Base-by-base conservation (phyloP, 805 yeast species). In the Wickerhamomyces bovis region DNA sequence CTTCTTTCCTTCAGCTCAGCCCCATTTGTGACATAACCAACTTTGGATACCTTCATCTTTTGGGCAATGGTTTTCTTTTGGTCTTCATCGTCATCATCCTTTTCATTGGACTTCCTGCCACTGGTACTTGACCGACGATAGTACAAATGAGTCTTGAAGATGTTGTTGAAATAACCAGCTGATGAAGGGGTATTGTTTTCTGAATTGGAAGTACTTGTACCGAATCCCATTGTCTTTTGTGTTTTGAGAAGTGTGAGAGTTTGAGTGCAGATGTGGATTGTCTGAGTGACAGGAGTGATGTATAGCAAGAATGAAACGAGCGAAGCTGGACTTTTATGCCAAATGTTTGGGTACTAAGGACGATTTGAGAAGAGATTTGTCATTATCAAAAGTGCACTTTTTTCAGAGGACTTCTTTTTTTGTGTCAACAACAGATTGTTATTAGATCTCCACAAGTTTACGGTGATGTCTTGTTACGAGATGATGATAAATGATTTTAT, bases 91-190 rank as follows among this genome's bases (percentile, higher is more conserved):
- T 36, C 36, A n/a, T 9, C 38, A 12, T 11, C 21, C 15, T n/a
- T 23, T 4, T 28, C 35, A 25, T 13, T 26, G 33, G 40, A 15
- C 15, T 31, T 19, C 25, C 40, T 19, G 12, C 16, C 12, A 25
- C 36, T 12, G 9, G 21, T 40, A 3, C n/a, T 6, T 16, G 47
- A 38, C 6, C 49, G 21, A 26, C 26, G 41, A 31, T 44, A 42
- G 30, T 49, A 52, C 8, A 50, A 16, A 30, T 47, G 53, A 9
- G 40, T 44, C 28, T 41, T 48, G 46, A 52, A 44, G 18, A 49
- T 38, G 39, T n/a, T 42, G 36, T 50, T 51, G 50, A 48, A 44
- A 38, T 48, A 44, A 15, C 38, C 39, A 10, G 40, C 5, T 16
- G 43, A 18, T 26, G 36, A 21, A n/a, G 21, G 21, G 15, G 12